Evolutionary conservation across 108 stramenopile genomes (phyloP), one percentile per base, ranked within the genome.

Genomic region (Cyclotella baltica): DNA sequence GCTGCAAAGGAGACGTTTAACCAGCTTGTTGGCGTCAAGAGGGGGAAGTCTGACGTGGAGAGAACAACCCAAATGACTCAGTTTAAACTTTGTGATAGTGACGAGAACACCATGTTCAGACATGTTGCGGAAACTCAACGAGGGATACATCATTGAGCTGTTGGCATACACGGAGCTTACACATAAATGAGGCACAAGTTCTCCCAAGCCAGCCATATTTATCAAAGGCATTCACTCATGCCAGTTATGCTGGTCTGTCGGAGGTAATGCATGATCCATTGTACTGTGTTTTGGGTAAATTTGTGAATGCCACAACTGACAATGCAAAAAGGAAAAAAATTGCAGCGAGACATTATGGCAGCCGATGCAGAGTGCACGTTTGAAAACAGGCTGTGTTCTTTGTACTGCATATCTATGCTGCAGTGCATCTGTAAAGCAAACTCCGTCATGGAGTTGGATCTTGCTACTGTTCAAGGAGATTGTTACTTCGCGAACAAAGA

Each of bases 401-500:
- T 43, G 40, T 43, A 43, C 40, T 8, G 40, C 13, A 43, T 43
- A 8, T 43, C 40, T 11, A 43, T 43, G 40, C 13, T 43, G 13
- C 40, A 43, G 13, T 43, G 40, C 3, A 46, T 67, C 38, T 20
- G 2, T 8, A 43, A 22, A 27, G 27, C 35, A 10, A 43, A 53
- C n/a, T 28, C 59, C 4, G 59, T 61, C 9, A 31, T 6, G 10
- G 19, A 19, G 63, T 29, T 22, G 40, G 63, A 64, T 33, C 22
- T 64, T 11, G 38, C 18, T 5, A 33, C 33, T 5, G 38, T 64
- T 11, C 10, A 11, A 9, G 63, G 40, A 23, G 63, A 64, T n/a
- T 64, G 63, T 23, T 40, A 40, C 63, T 33, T 64, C n/a, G 33
- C 33, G 2, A 43, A 43, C 40, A 43, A 25, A 75, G 52, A 11